Conservation (phyloP, 352 stramenopile genomes). For the Globisporangium takayamanum region DNA sequence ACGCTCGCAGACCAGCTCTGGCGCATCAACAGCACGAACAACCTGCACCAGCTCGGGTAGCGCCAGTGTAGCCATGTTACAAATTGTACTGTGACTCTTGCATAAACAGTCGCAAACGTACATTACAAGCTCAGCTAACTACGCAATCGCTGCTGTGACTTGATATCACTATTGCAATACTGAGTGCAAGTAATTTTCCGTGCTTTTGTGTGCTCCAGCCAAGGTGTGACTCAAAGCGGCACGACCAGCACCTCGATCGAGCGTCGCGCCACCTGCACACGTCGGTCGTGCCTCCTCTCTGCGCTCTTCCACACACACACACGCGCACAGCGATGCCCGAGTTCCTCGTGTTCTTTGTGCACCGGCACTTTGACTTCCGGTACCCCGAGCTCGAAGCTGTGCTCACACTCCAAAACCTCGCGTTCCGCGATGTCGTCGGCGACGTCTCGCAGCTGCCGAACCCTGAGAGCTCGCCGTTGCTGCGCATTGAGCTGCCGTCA, state of each 20-base stretch:
- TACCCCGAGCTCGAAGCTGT: slow-evolving; percentile 78
- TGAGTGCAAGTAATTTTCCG: too few relatives aligned
- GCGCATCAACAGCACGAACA: neutral
- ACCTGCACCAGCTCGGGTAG: neutral
- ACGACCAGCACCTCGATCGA: too few relatives aligned
- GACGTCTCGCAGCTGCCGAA: slow-evolving; percentile 29
- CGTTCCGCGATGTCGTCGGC: slow-evolving; percentile 23
- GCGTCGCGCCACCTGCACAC: too few relatives aligned
- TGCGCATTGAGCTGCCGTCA: slow-evolving; percentile 55
- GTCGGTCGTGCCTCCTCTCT: too few relatives aligned
- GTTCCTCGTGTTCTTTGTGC: slow-evolving; percentile 81
- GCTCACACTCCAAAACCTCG: slow-evolving; percentile 52
- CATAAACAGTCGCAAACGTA: too few relatives aligned
- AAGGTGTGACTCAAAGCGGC: too few relatives aligned
- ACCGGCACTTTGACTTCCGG: slow-evolving; percentile 78
- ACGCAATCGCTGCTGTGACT: too few relatives aligned
- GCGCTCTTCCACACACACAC: neutral
- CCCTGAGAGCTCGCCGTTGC: slow-evolving; percentile 50
- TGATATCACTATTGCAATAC: too few relatives aligned
- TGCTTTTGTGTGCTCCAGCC: too few relatives aligned
- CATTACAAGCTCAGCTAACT: too few relatives aligned
- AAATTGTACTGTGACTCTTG: too few relatives aligned
- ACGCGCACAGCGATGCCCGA: slow-evolving; percentile 30
- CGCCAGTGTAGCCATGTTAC: too few relatives aligned
- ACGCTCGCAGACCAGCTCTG: slow-evolving; percentile 16